These are phyloP conservation scores for Collariella sp. DNA, from an alignment of 495 filamentous ascomycete species.

Conservation along the genomic window DNA sequence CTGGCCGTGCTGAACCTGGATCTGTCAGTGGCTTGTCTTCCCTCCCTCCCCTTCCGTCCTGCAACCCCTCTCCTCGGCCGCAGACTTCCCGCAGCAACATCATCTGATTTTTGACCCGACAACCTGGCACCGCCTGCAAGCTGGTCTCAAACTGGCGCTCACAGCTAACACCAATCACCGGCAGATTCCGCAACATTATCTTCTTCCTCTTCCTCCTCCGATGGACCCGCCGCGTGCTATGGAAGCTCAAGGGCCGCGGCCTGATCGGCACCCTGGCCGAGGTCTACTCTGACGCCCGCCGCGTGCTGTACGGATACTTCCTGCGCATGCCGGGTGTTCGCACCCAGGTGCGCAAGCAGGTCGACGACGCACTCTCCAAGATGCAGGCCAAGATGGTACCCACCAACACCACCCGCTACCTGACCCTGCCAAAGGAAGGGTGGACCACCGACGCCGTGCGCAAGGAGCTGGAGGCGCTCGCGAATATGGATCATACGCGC, in stretches of 20 bases:
- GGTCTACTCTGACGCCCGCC: slow-evolving; percentile 57
- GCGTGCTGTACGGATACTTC: slow-evolving; percentile 76
- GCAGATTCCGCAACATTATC: slow-evolving; percentile 77
- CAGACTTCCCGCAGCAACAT: not conserved
- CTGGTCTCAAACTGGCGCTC: not conserved
- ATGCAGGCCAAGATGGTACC: slow-evolving; percentile 76
- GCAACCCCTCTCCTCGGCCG: not conserved
- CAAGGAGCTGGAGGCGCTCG: slow-evolving; percentile 70
- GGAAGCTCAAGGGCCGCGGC: slow-evolving; percentile 83
- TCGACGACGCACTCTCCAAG: slow-evolving; percentile 63
- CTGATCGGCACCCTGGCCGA: slow-evolving; percentile 69
- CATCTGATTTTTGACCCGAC: not conserved
- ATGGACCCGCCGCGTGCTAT: slow-evolving; percentile 70
- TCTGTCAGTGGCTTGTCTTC: slow-evolving; percentile 50
- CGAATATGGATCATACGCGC: slow-evolving; percentile 80
- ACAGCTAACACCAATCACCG: slow-evolving; percentile 6
- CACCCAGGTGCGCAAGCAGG: slow-evolving; percentile 69
- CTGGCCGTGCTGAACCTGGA: slow-evolving; percentile 65
- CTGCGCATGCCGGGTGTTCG: slow-evolving; percentile 77
- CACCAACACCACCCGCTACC: slow-evolving; percentile 61
- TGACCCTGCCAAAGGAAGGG: slow-evolving; percentile 75
- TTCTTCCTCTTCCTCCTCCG: slow-evolving; percentile 86
- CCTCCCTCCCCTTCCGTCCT: no score
- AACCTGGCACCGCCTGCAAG: not conserved
- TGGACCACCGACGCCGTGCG: slow-evolving; percentile 72